Evolutionary conservation across 2,329 filamentous ascomycete genomes (phyloP), one percentile per base, ranked within the genome.

Genomic region (Sporothrix brasiliensis): DNA sequence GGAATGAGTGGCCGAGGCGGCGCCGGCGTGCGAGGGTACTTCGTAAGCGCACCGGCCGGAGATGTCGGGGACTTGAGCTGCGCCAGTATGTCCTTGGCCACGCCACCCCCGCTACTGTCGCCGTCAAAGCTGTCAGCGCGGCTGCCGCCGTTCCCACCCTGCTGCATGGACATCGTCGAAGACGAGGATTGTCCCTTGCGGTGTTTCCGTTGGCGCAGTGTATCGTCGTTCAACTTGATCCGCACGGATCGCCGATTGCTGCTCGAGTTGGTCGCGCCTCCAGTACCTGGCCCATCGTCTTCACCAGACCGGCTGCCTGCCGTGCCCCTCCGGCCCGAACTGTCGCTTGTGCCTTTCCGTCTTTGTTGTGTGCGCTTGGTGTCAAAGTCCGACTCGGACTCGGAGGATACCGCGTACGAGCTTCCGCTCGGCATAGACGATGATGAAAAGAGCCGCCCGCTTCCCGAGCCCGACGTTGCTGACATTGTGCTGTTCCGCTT

Each of bases 21-120:
- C 52, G 92, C 91, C 24, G 94, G 94, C 34, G 92, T 91, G 78
- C 93, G 92, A 68, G 95, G 94, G 78, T 98, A 99, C 80, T 90
- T 93, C 34, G 92, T 97, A 76, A 97, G 83, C 76, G 86, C 89
- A 16, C 89, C 87, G 34, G 89, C 86, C 68, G 93, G 91, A 39
- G 94, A 97, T 3, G 93, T 96, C 3, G 95, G 95, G 16, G 95
- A 98, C 79, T 99, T 99, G 73, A 99, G 85, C 71, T 92, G 92
- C 66, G 92, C 91, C 7, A 93, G 89, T 71, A 92, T 83, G 71
- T 89, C 85, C 69, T 79, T 79, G n/a, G 80, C 73, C 47, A 54
- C 27, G 13, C 72, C 70, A 34, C 77, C 75, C 16, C 78, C 78
- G 60, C 80, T 76, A 56, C 56, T 60, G 11, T 52, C 39, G 7